These are phyloP conservation scores for Neostapfia colusana DNA, from an alignment of 176 grass and related monocot genomes.

Conservation along the genomic window DNA sequence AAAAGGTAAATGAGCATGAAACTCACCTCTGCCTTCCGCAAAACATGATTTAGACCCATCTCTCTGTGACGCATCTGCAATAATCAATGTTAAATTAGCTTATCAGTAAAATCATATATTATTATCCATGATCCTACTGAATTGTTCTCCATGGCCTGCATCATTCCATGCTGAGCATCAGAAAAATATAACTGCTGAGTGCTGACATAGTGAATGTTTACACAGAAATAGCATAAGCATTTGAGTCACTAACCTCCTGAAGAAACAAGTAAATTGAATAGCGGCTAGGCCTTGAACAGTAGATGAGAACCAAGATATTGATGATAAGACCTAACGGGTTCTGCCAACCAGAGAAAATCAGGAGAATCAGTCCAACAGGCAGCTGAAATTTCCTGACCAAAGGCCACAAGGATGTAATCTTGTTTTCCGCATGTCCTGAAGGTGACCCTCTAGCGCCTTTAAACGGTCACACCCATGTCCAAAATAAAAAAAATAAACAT, in stretches of 20 bases:
- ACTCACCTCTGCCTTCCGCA: constrained; percentile 62
- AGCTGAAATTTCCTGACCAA: constrained; percentile 69
- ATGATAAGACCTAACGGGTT: constrained; percentile 63
- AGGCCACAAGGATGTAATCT: constrained; percentile 46
- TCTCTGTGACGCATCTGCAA: constrained; percentile 66
- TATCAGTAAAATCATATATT: constrained; percentile 1
- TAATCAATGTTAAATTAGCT: constrained; percentile 33
- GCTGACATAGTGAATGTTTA: constrained; percentile 7
- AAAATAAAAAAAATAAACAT: constrained; percentile 9
- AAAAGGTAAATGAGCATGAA: not conserved
- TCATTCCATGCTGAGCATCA: not conserved
- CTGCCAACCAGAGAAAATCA: constrained; percentile 59
- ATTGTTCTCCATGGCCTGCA: constrained; percentile 6
- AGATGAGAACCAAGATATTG: constrained; percentile 71
- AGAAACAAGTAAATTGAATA: constrained; percentile 85
- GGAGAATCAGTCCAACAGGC: constrained; percentile 60
- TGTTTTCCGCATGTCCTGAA: constrained; percentile 39
- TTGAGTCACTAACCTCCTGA: constrained; percentile 60
- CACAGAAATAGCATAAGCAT: constrained; percentile 1
- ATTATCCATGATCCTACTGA: not conserved
- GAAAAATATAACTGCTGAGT: constrained; percentile 8
- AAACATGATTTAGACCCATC: constrained; percentile 37
- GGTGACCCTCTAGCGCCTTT: constrained; percentile 1
- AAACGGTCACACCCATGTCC: constrained; percentile 9
- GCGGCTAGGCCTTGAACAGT: constrained; percentile 64